Conservation (phyloP, 345 rosid species). For the Viola odorata region DNA sequence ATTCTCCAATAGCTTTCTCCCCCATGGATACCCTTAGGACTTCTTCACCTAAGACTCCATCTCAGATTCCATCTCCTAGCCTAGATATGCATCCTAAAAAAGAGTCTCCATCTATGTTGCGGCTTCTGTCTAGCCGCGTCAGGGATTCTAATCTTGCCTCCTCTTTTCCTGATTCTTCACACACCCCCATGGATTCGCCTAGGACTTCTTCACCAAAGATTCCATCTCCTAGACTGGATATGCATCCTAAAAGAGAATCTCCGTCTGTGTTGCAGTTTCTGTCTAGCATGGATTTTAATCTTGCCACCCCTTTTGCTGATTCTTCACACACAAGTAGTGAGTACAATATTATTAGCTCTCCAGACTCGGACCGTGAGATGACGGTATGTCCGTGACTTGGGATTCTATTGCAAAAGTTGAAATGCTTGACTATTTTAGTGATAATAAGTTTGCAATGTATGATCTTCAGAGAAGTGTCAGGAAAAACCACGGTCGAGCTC, state of each 20-base stretch:
- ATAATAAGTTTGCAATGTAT: slow-evolving; percentile 19
- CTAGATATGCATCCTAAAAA: slow-evolving; percentile 16
- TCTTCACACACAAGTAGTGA: slow-evolving; percentile 25
- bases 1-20: slow-evolving; percentile 26
- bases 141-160: slow-evolving; percentile 16
- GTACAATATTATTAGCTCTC: slow-evolving; percentile 31
- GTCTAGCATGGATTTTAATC: slow-evolving; percentile 24
- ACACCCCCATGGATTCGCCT: slow-evolving; percentile 33
- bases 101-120: slow-evolving; percentile 25
- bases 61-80: slow-evolving; percentile 34
- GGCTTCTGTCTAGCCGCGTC: slow-evolving; percentile 22
- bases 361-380: slow-evolving; percentile 36
- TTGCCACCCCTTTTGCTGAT: slow-evolving; percentile 26
- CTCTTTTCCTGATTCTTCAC: slow-evolving; percentile 35
- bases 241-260: slow-evolving; percentile 20
- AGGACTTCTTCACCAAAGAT: slow-evolving; percentile 23
- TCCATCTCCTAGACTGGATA: slow-evolving; percentile 31
- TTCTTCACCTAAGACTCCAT: slow-evolving; percentile 26
- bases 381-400: slow-evolving; percentile 13
- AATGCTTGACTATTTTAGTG: slow-evolving; percentile 6
- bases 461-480: slow-evolving; percentile 19
- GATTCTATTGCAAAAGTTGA: background rate
- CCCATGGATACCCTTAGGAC: slow-evolving; percentile 36
- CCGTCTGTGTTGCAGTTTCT: slow-evolving; percentile 24
- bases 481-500: slow-evolving; percentile 13